These are phyloP conservation scores for Corynespora cassiicola DNA, from an alignment of 2,329 filamentous ascomycete genomes.

Conservation along the genomic window DNA sequence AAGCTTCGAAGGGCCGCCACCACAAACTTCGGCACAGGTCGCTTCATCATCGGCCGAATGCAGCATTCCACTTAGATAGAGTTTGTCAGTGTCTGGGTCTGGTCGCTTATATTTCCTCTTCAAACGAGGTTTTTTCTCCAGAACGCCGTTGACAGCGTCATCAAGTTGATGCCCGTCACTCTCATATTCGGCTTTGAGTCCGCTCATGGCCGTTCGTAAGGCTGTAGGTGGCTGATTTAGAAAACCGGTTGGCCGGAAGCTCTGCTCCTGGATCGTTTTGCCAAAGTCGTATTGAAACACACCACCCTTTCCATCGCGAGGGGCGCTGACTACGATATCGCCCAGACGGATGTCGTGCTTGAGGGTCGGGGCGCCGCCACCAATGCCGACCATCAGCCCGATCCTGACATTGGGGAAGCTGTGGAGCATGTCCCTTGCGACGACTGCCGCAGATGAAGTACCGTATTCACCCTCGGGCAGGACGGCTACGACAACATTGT, in stretches of 20 bases:
- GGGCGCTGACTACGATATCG: conserved; percentile 26
- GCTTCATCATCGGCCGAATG: conserved; percentile 11
- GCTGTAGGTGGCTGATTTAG: conserved; percentile 20
- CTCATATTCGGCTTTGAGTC: conserved; percentile 23
- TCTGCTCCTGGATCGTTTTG: conserved; percentile 18
- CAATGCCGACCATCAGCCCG: conserved; percentile 29
- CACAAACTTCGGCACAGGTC: conserved; percentile 19
- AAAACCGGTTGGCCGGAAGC: conserved; percentile 18
- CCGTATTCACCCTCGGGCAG: conserved; percentile 24
- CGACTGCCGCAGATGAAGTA: conserved; percentile 16
- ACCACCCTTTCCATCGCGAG: conserved; percentile 20
- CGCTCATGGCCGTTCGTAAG: conserved; percentile 25
- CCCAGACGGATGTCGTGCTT: conserved; percentile 24
- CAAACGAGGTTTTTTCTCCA: conserved; percentile 32
- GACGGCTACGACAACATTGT: conserved; percentile 40
- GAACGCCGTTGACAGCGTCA: conserved; percentile 15
- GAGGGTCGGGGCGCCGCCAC: conserved; percentile 23
- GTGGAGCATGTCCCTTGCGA: conserved; percentile 16
- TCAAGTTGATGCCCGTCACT: conserved; percentile 16
- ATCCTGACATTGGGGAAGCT: conserved; percentile 22
- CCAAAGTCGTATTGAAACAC: conserved; percentile 29
- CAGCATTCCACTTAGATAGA: conserved; percentile 27
- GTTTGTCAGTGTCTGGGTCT: conserved; percentile 26
- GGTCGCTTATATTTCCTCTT: conserved; percentile 31
- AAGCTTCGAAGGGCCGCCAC: conserved; percentile 16